A percentile compares a stretch with the other conserved stretches of the same genome.
phyloP scores from a whole-genome alignment of 140 eudicot genomes.

The Anethum foeniculum region DNA sequence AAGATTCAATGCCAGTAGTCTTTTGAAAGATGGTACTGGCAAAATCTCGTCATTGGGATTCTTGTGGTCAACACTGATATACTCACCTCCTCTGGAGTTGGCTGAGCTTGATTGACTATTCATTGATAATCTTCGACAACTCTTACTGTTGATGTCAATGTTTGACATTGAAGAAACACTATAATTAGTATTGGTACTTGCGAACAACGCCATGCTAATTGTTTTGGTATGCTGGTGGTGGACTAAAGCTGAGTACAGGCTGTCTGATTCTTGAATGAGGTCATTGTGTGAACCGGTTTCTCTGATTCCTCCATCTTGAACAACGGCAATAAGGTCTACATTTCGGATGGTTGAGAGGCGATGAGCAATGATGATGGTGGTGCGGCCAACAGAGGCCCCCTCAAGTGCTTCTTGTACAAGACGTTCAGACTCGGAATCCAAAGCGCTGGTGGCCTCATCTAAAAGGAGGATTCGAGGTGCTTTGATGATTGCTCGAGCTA shows the following conservation, averaged over 20 bases:
- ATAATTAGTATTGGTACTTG: neutral
- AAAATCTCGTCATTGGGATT: conserved; percentile 12
- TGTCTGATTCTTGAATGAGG: conserved; percentile 32
- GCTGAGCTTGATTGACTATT: conserved; percentile 28
- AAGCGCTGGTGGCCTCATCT: conserved; percentile 33
- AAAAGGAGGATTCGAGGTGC: conserved; percentile 32
- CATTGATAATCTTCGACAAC: conserved; percentile 22
- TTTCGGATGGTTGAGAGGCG: conserved; percentile 35
- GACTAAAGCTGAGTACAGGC: conserved; percentile 40
- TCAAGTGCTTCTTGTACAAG: conserved; percentile 40
- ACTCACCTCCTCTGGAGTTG: conserved; percentile 22
- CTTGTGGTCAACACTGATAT: neutral
- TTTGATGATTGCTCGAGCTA: conserved; percentile 34
- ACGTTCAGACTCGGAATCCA: conserved; percentile 33
- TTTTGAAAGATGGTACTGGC: conserved; percentile 34
- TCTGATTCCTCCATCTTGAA: conserved; percentile 38
- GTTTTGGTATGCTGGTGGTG: conserved; percentile 34
- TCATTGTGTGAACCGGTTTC: conserved; percentile 49
- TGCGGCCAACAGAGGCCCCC: conserved; percentile 27
- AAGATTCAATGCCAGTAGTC: conserved; percentile 41
- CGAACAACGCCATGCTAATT: neutral
- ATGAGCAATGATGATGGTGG: conserved; percentile 36
- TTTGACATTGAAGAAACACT: neutral
- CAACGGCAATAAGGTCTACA: conserved; percentile 38
- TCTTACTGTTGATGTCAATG: conserved; percentile 22